Conservation (phyloP, 441 rosid species). For the Geranium incanum region DNA sequence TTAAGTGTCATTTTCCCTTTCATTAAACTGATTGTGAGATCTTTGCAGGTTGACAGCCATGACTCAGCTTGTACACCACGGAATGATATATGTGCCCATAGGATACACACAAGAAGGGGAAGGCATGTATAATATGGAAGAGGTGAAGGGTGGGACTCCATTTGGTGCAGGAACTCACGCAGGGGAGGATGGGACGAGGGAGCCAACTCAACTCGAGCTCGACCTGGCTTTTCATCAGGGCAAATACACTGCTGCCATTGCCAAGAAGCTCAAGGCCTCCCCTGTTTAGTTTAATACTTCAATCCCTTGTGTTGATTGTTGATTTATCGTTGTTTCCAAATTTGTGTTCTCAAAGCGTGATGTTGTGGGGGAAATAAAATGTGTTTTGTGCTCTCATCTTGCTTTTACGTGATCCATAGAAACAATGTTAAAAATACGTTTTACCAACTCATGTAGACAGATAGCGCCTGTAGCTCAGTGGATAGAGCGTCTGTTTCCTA, state of each 20-base stretch:
- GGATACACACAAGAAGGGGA: conserved; percentile 30
- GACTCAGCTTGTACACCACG: conserved; percentile 94
- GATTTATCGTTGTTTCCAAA: too few species aligned
- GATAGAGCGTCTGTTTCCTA: too few species aligned
- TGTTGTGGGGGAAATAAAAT: too few species aligned
- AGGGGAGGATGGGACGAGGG: conserved; percentile 67
- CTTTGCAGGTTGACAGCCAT: conserved; percentile 68
- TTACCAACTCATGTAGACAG: too few species aligned
- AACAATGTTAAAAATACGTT: too few species aligned
- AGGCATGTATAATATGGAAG: conserved; percentile 92
- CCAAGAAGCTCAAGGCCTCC: conserved; percentile 74
- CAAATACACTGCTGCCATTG: conserved; percentile 62
- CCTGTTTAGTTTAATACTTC: conserved; percentile 24
- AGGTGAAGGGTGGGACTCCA: conserved; percentile 89
- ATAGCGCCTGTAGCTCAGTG: too few species aligned
- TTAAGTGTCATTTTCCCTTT: too few species aligned
- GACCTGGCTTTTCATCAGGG: conserved; percentile 95
- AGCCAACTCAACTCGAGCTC: conserved; percentile 73
- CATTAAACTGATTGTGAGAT: too few species aligned
- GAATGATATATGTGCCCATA: conserved; percentile 77
- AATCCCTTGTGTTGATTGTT: too few species aligned
- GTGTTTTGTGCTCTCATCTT: too few species aligned
- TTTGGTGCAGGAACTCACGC: conserved; percentile 91
- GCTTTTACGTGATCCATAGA: too few species aligned
- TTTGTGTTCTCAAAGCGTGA: too few species aligned